phyloP scores from a whole-genome alignment of 768 basidiomycete species.

The Hypholoma fasciculare region DNA sequence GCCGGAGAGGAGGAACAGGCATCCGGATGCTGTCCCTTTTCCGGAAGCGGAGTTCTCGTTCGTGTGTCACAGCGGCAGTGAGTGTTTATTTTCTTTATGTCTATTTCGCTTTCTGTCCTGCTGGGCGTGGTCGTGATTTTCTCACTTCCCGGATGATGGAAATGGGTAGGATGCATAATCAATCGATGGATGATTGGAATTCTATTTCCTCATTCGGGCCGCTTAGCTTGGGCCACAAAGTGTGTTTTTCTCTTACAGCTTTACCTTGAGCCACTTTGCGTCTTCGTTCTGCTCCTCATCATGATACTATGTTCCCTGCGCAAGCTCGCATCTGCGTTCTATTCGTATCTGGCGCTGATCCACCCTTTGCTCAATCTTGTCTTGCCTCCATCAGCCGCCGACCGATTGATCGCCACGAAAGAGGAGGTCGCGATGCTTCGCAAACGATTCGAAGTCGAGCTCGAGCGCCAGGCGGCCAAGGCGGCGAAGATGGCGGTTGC shows the following conservation, averaged over 20 bases:
- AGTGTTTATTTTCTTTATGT: slow-evolving; percentile 40
- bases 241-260: no score
- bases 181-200: no score
- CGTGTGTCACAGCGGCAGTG: slow-evolving; percentile 65
- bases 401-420: slow-evolving; percentile 67
- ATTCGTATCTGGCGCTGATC: neutral
- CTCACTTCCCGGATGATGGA: neutral
- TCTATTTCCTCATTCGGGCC: no score
- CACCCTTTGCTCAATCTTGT: neutral
- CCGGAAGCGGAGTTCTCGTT: slow-evolving; percentile 60
- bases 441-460: slow-evolving; percentile 70
- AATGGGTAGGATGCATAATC: neutral
- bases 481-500: slow-evolving; percentile 53
- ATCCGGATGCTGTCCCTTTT: slow-evolving; percentile 48
- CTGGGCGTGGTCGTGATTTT: neutral
- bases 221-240: no score
- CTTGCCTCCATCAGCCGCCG: slow-evolving; percentile 51
- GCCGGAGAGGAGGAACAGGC: slow-evolving; percentile 28
- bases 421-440: slow-evolving; percentile 68
- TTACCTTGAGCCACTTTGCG: no score
- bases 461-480: slow-evolving; percentile 68
- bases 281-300: no score
- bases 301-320: no score
- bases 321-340: no score
- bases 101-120: neutral